These are phyloP conservation scores for Fusarium nodosum DNA, from an alignment of 2,329 filamentous ascomycete genomes.

Conservation along the genomic window DNA sequence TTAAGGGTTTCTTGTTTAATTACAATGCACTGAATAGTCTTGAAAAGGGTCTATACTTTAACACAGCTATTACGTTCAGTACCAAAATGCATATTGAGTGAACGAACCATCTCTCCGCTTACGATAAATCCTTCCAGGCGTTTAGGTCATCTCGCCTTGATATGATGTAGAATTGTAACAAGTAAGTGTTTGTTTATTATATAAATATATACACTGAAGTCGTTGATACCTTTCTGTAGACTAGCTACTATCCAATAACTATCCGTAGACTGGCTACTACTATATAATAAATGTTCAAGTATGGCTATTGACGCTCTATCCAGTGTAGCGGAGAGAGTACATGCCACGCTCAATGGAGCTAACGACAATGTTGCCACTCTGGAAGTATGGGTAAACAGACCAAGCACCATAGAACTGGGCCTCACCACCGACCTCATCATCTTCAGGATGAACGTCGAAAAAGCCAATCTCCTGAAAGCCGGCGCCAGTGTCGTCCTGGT, in stretches of 20 bases:
- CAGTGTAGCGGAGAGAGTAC: constrained; percentile 12
- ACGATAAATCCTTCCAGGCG: fast-evolving
- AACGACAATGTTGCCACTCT: constrained; percentile 60
- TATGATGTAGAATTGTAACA: too few relatives aligned
- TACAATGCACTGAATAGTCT: too few relatives aligned
- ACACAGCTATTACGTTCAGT: too few relatives aligned
- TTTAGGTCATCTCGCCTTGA: too few relatives aligned
- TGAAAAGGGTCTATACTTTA: too few relatives aligned
- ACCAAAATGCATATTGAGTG: too few relatives aligned
- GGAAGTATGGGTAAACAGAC: constrained; percentile 63
- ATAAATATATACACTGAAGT: neutral
- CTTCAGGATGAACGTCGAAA: constrained; percentile 16
- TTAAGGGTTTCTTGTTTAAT: too few relatives aligned
- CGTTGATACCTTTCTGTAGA: neutral
- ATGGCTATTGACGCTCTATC: neutral
- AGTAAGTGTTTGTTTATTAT: too few relatives aligned
- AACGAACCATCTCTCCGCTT: too few relatives aligned
- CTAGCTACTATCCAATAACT: neutral
- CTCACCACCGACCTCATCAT: constrained; percentile 59
- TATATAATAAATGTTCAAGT: neutral
- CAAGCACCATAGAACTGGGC: constrained; percentile 60
- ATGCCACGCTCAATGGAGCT: constrained; percentile 62
- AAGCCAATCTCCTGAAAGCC: constrained; percentile 14
- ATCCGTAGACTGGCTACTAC: neutral
- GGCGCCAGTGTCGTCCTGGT: constrained; percentile 13